Base-by-base conservation (phyloP, 2,329 filamentous ascomycete species). In the Chaetomium sp. region DNA sequence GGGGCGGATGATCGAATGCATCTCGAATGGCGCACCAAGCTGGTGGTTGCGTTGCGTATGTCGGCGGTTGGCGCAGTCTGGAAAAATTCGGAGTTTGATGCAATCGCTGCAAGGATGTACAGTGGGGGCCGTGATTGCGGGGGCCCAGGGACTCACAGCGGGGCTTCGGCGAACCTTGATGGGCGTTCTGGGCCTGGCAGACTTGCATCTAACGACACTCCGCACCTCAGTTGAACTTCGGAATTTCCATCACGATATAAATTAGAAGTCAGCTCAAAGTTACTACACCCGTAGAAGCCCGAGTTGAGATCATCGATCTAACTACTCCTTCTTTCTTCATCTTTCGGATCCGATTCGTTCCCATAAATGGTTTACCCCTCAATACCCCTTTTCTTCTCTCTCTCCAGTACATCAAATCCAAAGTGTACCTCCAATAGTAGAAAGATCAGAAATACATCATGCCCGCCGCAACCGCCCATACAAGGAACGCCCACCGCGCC, bases 1-100 rank as follows among this genome's bases (percentile, higher is more conserved):
- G 59, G 82, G 79, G 63, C 81, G 74, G 14, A 82, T 73, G 27
- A 79, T 59, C 3, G 72, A 72, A 53, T 73, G 69, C 74, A 76
- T 75, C 38, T 40, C 1, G 40, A 34, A 36, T 11, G 12, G 12
- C 46, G 14, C 14, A 11, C 27, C 36, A 49, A 9, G 37, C 44
- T n/a, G 42, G 6, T 46, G 8, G 36, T 46, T 49, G 54, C 35
- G 36, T 43, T 32, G 11, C 19, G 19, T 27, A 27, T 27, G 19
- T 27, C 19, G 19, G 19, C 19, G 19, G 19, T 27, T 27, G 19
- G 19, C 41, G 46, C 45, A 19, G 19, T 40, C 43, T 35, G 41
- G 27, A 53, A 56, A 56, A 53, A 43, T 34, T 54, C 42, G 46
- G 44, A 14, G 38, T 34, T 27, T 27, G 19, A 27, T 27, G 19